A percentile compares a stretch with the other conserved stretches of the same genome.
Conservation (phyloP, 495 filamentous ascomycete species). For the Hypoxylon rickii region DNA sequence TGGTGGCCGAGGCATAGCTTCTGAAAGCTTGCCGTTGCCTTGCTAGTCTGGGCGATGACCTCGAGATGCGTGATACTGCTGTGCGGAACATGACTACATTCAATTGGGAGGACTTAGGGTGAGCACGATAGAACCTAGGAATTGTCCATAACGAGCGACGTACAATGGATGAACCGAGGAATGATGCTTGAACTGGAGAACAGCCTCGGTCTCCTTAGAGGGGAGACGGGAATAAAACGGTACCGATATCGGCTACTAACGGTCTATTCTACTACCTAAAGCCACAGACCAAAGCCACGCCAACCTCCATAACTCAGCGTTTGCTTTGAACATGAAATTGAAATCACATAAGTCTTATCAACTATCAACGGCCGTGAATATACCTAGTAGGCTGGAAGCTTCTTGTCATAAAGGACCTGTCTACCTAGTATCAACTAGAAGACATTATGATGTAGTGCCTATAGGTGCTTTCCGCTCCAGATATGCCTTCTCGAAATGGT, state of each 20-base stretch:
- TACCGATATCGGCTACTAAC: slow-evolving; percentile 12
- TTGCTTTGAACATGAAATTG: too few relatives aligned
- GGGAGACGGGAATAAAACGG: slow-evolving; percentile 3
- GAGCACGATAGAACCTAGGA: slow-evolving; percentile 1
- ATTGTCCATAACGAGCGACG: slow-evolving; percentile 16
- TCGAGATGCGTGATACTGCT: slow-evolving; percentile 23
- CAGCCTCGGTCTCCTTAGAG: slow-evolving; percentile 13
- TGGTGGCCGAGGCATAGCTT: slow-evolving; percentile 44
- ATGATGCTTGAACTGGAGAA: slow-evolving; percentile 5
- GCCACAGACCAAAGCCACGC: neutral
- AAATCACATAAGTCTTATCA: too few relatives aligned
- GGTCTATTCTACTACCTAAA: neutral
- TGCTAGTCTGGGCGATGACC: slow-evolving; percentile 14
- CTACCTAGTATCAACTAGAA: too few relatives aligned
- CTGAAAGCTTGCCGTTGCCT: slow-evolving; percentile 24
- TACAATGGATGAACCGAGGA: neutral
- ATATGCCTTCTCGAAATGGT: too few relatives aligned
- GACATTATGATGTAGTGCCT: too few relatives aligned
- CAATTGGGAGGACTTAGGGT: slow-evolving; percentile 23
- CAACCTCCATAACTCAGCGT: too few relatives aligned
- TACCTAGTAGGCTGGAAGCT: too few relatives aligned
- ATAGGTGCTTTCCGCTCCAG: too few relatives aligned
- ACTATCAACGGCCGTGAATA: too few relatives aligned
- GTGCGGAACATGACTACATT: slow-evolving; percentile 34
- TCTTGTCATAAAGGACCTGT: too few relatives aligned